Base-by-base conservation (phyloP, 208 protist species). In the Novymonas esmeraldas region DNA sequence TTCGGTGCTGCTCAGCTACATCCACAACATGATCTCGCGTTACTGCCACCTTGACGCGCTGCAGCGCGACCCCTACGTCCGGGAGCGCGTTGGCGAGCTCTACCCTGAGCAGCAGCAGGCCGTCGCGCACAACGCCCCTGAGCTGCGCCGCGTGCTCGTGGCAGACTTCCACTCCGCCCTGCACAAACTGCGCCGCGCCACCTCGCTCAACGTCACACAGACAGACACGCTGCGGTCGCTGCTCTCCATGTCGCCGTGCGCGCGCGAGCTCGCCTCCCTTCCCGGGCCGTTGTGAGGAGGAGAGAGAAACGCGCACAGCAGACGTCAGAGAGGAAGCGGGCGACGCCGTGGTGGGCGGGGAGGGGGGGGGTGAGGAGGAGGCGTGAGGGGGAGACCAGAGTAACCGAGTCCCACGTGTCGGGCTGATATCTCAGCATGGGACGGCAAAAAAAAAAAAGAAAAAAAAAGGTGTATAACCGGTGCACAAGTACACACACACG, bases 21-120 rank as follows among this genome's bases (percentile, higher is more conserved):
- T 81, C 10, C 64, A 82, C 52, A 36, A 64, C 0, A 24, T 41
- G 1, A 34, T 85, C 20, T 33, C 61, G 13, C 50, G 45, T 39
- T 82, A 79, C 59, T 85, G 76, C 55, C 45, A 64, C 39, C 38
- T 71, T 2, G 56, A 24, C 4, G 16, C 26, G 5, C 34, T 85
- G 24, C 0, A 68, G n/a, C 49, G 73, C 3, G 49, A 76, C 44
- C 42, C 24, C 18, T 49, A 41, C 11, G 68, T 79, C 34, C 29
- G n/a, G 18, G 6, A 46, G 42, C 52, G 42, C 6, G 1, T 81
- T 18, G 24, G 39, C 24, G 9, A 3, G 22, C 20, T 63, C 4
- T 68, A 44, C n/a, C 10, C 28, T 1, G 20, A 58, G 3, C 49
- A 70, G n/a, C n/a, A 73, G 44, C 34, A 39, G 2, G 20, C 6